Evolutionary conservation across 2,329 filamentous ascomycete genomes (phyloP).

Genomic region (Colletotrichum sp.): DNA sequence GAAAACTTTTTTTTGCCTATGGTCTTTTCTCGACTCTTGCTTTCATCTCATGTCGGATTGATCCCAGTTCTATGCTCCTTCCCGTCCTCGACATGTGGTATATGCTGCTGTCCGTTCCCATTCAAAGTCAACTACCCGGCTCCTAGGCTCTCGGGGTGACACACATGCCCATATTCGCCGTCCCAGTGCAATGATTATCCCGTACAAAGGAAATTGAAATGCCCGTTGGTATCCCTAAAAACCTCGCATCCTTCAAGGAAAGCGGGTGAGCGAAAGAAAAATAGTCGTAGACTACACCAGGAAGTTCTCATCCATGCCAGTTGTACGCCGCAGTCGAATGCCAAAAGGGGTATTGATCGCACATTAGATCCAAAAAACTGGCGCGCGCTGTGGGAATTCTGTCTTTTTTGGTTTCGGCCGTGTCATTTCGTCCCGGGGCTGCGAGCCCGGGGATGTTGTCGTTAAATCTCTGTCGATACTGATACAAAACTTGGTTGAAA

Average conservation of each 20-base stretch:
- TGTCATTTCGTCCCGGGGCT: slow-evolving; percentile 19
- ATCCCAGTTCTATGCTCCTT: slow-evolving; percentile 21
- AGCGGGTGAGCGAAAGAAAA: slow-evolving; percentile 16
- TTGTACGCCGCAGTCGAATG: slow-evolving; percentile 23
- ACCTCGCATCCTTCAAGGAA: slow-evolving; percentile 20
- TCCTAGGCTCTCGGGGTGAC: slow-evolving; percentile 15
- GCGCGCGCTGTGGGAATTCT: slow-evolving; percentile 15
- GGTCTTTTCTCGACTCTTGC: slow-evolving; percentile 21
- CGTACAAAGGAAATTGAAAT: slow-evolving; percentile 6
- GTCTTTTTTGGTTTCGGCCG: slow-evolving; percentile 22
- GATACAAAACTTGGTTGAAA: slow-evolving; percentile 16
- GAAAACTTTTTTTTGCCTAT: slow-evolving; percentile 21
- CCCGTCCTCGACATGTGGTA: slow-evolving; percentile 18
- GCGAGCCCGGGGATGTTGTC: slow-evolving; percentile 7
- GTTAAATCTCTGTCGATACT: slow-evolving; percentile 19
- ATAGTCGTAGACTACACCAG: slow-evolving; percentile 22
- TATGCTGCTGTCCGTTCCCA: slow-evolving; percentile 17
- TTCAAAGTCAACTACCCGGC: slow-evolving; percentile 17
- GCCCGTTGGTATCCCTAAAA: slow-evolving; percentile 1
- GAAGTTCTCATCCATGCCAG: slow-evolving; percentile 19
- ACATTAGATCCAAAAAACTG: slow-evolving; percentile 20
- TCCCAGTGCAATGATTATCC: slow-evolving; percentile 6
- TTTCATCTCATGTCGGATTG: slow-evolving; percentile 20
- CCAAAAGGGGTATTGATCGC: slow-evolving; percentile 22
- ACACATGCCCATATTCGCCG: slow-evolving; percentile 18